Percentiles rank a stretch among this genome's conserved stretches.
These are phyloP conservation scores for Calocera cornea DNA, from an alignment of 768 basidiomycete genomes.

Conservation along the genomic window DNA sequence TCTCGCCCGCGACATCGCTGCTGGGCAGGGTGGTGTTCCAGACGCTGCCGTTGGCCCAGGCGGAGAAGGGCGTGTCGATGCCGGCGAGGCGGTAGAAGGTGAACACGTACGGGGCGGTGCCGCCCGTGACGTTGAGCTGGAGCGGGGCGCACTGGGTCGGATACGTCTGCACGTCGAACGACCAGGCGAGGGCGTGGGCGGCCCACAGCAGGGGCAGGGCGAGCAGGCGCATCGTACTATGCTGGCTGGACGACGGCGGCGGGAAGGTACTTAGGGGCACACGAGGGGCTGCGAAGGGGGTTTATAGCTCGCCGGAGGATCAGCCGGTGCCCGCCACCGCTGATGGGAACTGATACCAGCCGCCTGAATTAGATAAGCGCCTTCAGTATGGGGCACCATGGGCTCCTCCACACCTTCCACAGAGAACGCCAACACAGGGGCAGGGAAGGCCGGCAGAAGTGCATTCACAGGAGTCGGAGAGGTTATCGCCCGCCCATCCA, in stretches of 20 bases:
- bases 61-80: not conserved
- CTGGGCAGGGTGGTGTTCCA: not conserved
- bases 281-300: not conserved
- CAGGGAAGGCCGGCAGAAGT: too few species aligned
- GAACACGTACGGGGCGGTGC: not conserved
- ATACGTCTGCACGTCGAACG: not conserved
- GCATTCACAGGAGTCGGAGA: too few species aligned
- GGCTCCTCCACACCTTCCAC: too few species aligned
- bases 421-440: too few species aligned
- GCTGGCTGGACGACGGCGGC: not conserved
- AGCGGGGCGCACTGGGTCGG: conserved; percentile 2
- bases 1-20: not conserved
- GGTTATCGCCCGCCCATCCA: too few species aligned
- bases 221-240: too few species aligned
- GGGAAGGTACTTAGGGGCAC: not conserved
- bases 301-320: not conserved
- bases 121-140: not conserved
- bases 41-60: not conserved
- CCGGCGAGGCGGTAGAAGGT: not conserved
- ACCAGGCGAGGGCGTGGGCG: not conserved
- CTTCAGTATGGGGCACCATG: too few species aligned
- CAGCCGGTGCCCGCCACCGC: too few species aligned
- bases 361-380: too few species aligned
- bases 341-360: too few species aligned
- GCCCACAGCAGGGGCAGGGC: not conserved